Base-by-base conservation (phyloP, 306 rosid genomes). In the Cotoneaster glaucophyllus region DNA sequence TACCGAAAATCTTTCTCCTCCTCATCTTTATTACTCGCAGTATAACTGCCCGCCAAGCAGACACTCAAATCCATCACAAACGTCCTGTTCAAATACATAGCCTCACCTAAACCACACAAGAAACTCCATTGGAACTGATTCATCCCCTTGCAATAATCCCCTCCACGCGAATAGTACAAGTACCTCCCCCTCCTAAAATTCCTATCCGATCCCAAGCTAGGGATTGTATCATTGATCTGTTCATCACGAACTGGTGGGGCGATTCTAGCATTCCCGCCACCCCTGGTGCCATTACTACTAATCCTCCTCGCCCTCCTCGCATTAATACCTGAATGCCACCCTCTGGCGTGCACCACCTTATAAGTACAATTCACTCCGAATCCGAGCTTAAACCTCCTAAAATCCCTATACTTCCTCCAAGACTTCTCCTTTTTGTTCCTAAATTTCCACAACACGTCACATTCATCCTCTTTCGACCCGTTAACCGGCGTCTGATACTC, bases 141-240 rank as follows among this genome's bases (percentile, higher is more conserved):
- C 99, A 96, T 96, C 56, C 98, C 99, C 74, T 96, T 96, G 77
- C 99, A 96, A 64, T 96, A 92, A 77, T 92, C 99, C 74, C 99
- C 99, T 58, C 99, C 99, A 18, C 98, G 78, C 1, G 99, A 90
- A 56, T 96, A 96, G 83, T 96, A 96, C 96, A 96, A 86, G 75
- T 96, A 96, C 83, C 62, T 96, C 11, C 97, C 99, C 82, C 79
- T 92, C 86, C 96, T 86, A 59, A 96, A 92, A 57, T 85, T 86
- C 79, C 6, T 87, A 83, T 84, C 91, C 6, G 97, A 88, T 69
- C 97, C 97, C 87, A 92, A 82, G 39, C 26, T 87, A 0, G 98
- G 99, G 63, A 96, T 88, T 2, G 99, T 96, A 80, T 96, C 99
- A 31, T 96, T 92, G 66, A 96, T 96, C 89, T 90, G 91, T 74